Evolutionary conservation across 176 grass and related monocot genomes (phyloP).

Genomic region (Areca catechu): DNA sequence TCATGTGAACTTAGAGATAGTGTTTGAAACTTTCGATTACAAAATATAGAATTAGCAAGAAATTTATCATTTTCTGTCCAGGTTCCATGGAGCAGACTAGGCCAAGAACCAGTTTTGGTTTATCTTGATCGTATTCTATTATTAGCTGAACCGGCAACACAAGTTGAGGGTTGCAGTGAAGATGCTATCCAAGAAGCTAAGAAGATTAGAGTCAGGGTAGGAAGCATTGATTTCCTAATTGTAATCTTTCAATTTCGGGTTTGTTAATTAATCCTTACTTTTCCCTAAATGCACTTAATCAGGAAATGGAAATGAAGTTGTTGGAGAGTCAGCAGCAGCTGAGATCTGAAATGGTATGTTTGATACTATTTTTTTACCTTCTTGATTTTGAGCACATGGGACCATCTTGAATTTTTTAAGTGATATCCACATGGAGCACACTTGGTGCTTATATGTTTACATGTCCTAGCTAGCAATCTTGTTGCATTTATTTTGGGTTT

Average conservation of each 20-base stretch:
- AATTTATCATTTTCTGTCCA: slow-evolving; percentile 18
- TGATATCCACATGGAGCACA: too few relatives aligned
- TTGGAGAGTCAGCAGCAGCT: slow-evolving; percentile 79
- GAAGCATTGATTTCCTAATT: not conserved
- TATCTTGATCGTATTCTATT: slow-evolving; percentile 97
- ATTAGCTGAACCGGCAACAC: slow-evolving; percentile 87
- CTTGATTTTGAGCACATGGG: not conserved
- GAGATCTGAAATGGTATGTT: slow-evolving; percentile 67
- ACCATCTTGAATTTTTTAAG: too few relatives aligned
- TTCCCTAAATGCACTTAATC: slow-evolving; percentile 9
- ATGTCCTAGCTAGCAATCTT: not conserved
- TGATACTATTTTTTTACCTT: not conserved
- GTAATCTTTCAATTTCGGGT: not conserved
- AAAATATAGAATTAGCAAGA: too few relatives aligned
- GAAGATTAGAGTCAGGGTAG: slow-evolving; percentile 74
- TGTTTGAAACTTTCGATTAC: too few relatives aligned
- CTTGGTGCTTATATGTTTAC: not conserved
- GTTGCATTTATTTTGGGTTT: too few relatives aligned
- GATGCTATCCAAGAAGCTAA: slow-evolving; percentile 94
- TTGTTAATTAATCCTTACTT: not conserved
- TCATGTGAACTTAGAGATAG: too few relatives aligned
- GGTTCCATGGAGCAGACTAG: slow-evolving; percentile 97
- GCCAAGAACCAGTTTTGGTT: slow-evolving; percentile 91
- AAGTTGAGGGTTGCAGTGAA: slow-evolving; percentile 94
- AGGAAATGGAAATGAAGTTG: slow-evolving; percentile 94